A percentile compares a stretch with the other conserved stretches of the same genome.
Evolutionary conservation across 768 basidiomycete genomes (phyloP).

Genomic region (Phylloporus scabripes): DNA sequence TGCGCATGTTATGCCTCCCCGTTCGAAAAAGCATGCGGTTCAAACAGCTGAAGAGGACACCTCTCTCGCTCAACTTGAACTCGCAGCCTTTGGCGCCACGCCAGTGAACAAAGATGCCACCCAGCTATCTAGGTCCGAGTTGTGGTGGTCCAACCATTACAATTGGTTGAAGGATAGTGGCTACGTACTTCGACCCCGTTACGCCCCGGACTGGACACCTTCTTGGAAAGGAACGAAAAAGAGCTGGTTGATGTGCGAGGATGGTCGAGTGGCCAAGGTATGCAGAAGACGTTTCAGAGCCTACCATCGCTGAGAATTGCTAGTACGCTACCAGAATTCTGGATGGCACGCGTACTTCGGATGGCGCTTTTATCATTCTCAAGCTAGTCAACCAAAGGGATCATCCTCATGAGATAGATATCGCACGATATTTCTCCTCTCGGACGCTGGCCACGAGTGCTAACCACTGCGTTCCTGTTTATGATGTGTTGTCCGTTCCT

Average conservation of each 20-base stretch:
- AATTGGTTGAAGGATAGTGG: constrained; percentile 12
- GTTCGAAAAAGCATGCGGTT: neutral
- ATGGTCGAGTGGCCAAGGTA: neutral
- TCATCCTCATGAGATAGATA: constrained; percentile 28
- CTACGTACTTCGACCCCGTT: constrained; percentile 17
- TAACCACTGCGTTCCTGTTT: constrained; percentile 35
- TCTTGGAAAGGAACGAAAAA: constrained; percentile 14
- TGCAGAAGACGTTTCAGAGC: neutral
- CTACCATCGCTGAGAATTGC: neutral
- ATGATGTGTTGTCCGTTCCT: constrained; percentile 18
- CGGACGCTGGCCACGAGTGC: neutral
- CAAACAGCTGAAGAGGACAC: neutral
- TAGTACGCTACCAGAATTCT: constrained; percentile 14
- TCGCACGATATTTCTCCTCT: constrained; percentile 21
- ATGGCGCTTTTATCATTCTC: constrained; percentile 27
- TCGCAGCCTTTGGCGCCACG: neutral
- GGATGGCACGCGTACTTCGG: constrained; percentile 27
- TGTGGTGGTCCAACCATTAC: constrained; percentile 13
- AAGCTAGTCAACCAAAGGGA: constrained; percentile 19
- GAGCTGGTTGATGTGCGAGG: constrained; percentile 1
- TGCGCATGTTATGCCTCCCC: neutral
- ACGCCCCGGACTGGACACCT: constrained; percentile 17
- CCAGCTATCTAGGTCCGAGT: constrained; percentile 4
- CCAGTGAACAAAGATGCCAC: neutral
- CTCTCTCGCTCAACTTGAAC: neutral